Evolutionary conservation across 164 flowering plant genomes (phyloP).

Genomic region (Aristolochia contorta): DNA sequence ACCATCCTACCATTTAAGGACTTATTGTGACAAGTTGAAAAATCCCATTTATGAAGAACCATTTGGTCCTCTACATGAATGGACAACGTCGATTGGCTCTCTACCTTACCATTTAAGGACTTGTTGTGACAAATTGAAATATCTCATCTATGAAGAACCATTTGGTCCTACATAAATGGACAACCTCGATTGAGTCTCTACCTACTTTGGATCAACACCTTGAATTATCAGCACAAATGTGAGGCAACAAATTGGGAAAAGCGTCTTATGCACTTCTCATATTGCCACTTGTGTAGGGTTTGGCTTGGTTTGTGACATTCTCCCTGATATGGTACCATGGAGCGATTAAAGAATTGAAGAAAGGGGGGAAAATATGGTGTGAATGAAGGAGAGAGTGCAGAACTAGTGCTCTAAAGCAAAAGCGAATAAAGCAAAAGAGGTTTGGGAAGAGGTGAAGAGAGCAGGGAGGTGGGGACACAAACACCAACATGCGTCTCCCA

Average conservation of each 20-base stretch:
- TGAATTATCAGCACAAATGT: no score
- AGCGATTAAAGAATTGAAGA: background rate
- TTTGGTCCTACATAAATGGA: background rate
- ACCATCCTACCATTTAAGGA: no score
- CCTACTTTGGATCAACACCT: no score
- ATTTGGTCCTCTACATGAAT: no score
- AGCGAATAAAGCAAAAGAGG: conserved; percentile 20
- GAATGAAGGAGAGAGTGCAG: background rate
- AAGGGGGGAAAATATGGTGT: background rate
- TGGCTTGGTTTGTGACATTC: background rate
- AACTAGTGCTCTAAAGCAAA: background rate
- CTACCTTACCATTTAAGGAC: no score
- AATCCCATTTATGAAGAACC: no score
- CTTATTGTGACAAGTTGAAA: no score
- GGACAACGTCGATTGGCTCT: no score
- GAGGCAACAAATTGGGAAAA: background rate
- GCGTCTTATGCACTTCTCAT: background rate
- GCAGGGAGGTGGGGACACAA: background rate
- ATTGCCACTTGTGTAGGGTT: background rate
- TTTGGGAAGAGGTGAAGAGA: background rate
- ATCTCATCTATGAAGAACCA: no score
- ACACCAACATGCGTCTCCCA: conserved; percentile 16
- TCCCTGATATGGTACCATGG: background rate
- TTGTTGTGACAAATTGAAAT: no score
- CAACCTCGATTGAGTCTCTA: no score